Percentiles rank a stretch among this genome's conserved stretches.
These are phyloP conservation scores for Penicillium argentinense DNA, from an alignment of 495 filamentous ascomycete genomes.

Conservation along the genomic window DNA sequence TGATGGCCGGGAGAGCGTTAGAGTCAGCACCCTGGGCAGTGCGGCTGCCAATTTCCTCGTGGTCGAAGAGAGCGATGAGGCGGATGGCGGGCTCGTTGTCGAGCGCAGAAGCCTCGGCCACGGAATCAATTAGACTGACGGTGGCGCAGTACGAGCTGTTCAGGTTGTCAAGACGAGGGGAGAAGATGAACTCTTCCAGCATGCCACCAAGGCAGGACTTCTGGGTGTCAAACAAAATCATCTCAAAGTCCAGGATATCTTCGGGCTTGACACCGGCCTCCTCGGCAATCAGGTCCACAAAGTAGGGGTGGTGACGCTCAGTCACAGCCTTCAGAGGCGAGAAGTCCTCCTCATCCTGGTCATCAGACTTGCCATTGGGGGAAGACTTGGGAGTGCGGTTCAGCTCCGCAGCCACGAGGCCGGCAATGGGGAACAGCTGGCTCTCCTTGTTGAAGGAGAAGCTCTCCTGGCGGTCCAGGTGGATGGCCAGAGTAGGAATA, in stretches of 20 bases:
- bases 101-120: constrained; percentile 59
- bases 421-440: constrained; percentile 90
- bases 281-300: constrained; percentile 83
- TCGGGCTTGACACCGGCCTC: constrained; percentile 66
- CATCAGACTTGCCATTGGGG: constrained; percentile 35
- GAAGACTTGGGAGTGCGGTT: constrained; percentile 55
- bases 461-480: constrained; percentile 78
- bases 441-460: constrained; percentile 97
- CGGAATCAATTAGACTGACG: constrained; percentile 75
- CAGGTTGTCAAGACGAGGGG: constrained; percentile 88
- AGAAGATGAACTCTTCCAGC: constrained; percentile 92
- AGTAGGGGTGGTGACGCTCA: constrained; percentile 84
- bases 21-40: constrained; percentile 93
- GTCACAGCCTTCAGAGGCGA: constrained; percentile 71
- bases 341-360: constrained; percentile 42
- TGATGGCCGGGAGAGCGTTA: constrained; percentile 83
- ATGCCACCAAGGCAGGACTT: constrained; percentile 84
- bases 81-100: constrained; percentile 79
- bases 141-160: constrained; percentile 91
- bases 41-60: constrained; percentile 92
- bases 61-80: constrained; percentile 89
- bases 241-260: constrained; percentile 89
- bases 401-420: constrained; percentile 81
- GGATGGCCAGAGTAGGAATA: constrained; percentile 90
- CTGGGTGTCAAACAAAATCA: constrained; percentile 94